Evolutionary conservation across 352 stramenopile species (phyloP).

Genomic region (Phytophthora agathidicida): DNA sequence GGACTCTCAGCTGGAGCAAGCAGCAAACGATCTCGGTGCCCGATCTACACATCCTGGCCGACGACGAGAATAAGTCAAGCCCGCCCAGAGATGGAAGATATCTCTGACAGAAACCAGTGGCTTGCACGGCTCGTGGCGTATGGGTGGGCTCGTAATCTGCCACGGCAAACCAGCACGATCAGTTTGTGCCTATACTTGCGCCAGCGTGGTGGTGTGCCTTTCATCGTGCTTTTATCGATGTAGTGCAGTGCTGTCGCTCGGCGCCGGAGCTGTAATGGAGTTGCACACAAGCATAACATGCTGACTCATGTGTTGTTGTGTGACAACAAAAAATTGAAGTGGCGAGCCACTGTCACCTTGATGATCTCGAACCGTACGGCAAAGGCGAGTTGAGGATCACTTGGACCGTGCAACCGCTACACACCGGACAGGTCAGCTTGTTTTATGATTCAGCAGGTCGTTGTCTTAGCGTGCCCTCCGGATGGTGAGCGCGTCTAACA

Average conservation of each 20-base stretch:
- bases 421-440: not conserved
- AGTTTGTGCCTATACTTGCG: constrained; percentile 29
- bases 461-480: constrained; percentile 19
- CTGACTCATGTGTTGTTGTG: constrained; percentile 9
- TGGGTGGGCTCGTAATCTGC: no score
- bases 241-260: not conserved
- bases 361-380: constrained; percentile 1
- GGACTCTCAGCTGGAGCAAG: not conserved
- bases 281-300: no score
- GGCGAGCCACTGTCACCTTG: constrained; percentile 4
- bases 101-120: constrained; percentile 26
- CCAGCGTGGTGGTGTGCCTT: constrained; percentile 20
- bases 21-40: constrained; percentile 18
- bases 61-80: constrained; percentile 21
- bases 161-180: not conserved
- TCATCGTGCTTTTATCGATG: constrained; percentile 16
- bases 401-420: not conserved
- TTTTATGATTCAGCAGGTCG: constrained; percentile 2
- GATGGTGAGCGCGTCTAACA: constrained; percentile 8
- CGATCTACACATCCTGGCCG: not conserved
- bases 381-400: constrained; percentile 13
- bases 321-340: constrained; percentile 10
- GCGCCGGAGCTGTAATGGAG: not conserved
- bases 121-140: no score
- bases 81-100: constrained; percentile 7